These are phyloP conservation scores for Selaginella tamariscina DNA, from an alignment of 75 land plant genomes.

Conservation along the genomic window DNA sequence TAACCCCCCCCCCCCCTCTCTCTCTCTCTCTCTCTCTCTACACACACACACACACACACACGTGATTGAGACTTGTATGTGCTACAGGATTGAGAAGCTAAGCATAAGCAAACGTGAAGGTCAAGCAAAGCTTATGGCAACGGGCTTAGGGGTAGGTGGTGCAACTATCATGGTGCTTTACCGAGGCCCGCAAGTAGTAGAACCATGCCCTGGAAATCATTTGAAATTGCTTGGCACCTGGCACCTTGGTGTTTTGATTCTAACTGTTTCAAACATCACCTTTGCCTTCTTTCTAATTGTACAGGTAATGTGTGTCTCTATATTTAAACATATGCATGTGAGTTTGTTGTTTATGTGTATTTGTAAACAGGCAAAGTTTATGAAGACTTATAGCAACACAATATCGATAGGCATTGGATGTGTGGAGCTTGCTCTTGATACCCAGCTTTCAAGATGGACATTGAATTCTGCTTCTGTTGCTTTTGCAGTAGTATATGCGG, in stretches of 20 bases:
- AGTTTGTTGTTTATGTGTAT: no score
- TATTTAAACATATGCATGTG: no score
- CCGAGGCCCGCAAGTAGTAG: slow-evolving; percentile 36
- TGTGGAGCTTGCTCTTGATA: slow-evolving; percentile 6
- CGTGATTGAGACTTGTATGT: no score
- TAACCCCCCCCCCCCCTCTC: no score
- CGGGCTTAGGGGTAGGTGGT: slow-evolving; percentile 33
- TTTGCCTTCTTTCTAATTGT: not conserved
- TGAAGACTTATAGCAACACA: slow-evolving; percentile 11
- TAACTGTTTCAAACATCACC: not conserved
- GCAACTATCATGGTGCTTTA: slow-evolving; percentile 43
- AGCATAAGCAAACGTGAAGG: slow-evolving; percentile 33
- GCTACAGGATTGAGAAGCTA: slow-evolving; percentile 43
- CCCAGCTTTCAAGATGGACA: slow-evolving; percentile 14
- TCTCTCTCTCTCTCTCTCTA: no score
- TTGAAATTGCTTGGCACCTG: no score
- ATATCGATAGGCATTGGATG: slow-evolving; percentile 11
- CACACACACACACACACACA: not conserved
- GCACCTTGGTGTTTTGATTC: not conserved
- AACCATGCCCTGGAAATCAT: not conserved
- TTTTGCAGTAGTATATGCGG: not conserved
- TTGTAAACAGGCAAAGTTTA: slow-evolving; percentile 16
- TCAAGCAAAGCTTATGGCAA: slow-evolving; percentile 47
- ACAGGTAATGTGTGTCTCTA: not conserved
- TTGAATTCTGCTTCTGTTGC: not conserved